These are phyloP conservation scores for Leccinum imitatum DNA, from an alignment of 768 basidiomycete genomes.

Conservation along the genomic window DNA sequence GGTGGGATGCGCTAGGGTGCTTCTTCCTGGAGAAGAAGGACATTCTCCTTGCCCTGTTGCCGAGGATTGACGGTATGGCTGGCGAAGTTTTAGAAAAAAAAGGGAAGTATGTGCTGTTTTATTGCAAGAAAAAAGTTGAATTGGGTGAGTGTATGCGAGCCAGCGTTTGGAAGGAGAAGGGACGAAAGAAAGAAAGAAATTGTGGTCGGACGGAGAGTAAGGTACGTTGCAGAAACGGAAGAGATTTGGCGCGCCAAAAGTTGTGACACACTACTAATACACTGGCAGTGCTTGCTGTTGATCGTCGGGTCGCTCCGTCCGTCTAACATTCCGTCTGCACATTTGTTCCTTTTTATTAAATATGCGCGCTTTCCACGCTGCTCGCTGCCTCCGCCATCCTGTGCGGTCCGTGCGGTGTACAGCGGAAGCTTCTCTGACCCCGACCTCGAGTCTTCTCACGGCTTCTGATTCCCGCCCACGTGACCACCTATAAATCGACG, in stretches of 20 bases:
- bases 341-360: conserved; percentile 5
- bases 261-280: conserved; percentile 8
- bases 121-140: conserved; percentile 10
- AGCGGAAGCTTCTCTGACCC: not conserved
- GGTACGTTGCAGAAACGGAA: conserved; percentile 17
- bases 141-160: conserved; percentile 15
- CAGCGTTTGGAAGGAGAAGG: conserved; percentile 23
- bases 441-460: conserved; percentile 1
- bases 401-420: conserved; percentile 14
- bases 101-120: conserved; percentile 15
- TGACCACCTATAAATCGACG: conserved; percentile 13
- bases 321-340: conserved; percentile 2
- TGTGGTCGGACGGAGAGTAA: conserved; percentile 9
- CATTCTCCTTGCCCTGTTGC: conserved; percentile 70
- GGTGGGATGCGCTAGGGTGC: conserved; percentile 53
- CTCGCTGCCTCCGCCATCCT: conserved; percentile 13
- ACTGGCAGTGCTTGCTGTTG: no score
- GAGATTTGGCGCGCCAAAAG: conserved; percentile 12
- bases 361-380: conserved; percentile 2
- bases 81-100: conserved; percentile 26
- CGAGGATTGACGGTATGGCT: conserved; percentile 71
- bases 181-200: conserved; percentile 8
- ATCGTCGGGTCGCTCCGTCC: conserved; percentile 1
- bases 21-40: conserved; percentile 94
- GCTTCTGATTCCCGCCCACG: conserved; percentile 5